Conservation (phyloP, 2,329 filamentous ascomycete genomes). For the Sporothrix pallida region DNA sequence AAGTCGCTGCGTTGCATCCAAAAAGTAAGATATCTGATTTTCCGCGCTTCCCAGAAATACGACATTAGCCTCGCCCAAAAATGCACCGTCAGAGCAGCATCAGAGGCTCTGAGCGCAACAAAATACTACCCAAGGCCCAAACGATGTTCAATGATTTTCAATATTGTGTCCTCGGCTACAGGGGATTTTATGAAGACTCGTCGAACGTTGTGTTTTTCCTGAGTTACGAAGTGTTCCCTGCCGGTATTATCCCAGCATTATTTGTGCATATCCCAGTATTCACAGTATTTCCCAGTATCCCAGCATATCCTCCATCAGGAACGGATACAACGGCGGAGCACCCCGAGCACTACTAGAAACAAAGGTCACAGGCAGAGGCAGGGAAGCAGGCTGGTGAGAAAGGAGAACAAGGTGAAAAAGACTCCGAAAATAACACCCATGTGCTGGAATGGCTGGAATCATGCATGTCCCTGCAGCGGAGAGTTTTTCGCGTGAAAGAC, state of each 20-base stretch:
- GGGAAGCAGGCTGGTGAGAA: too few species aligned
- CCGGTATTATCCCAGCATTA: background rate
- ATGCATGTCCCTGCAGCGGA: background rate
- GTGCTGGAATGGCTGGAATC: slow-evolving; percentile 17
- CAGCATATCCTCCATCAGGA: background rate
- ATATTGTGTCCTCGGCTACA: background rate
- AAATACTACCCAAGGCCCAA: slow-evolving; percentile 7
- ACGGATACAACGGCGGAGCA: slow-evolving; percentile 11
- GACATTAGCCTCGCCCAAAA: slow-evolving; percentile 1
- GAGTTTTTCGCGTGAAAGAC: background rate
- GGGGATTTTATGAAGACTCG: background rate
- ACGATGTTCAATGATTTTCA: background rate
- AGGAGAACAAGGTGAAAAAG: too few species aligned
- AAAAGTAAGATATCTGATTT: background rate
- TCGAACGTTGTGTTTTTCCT: background rate
- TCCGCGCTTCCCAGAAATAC: background rate
- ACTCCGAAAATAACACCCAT: slow-evolving; percentile 15
- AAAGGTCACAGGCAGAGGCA: background rate
- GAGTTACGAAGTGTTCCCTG: too few species aligned
- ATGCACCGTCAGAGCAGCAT: background rate
- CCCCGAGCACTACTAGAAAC: slow-evolving; percentile 5
- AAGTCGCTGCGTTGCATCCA: background rate
- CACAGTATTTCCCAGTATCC: background rate
- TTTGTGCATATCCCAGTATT: background rate
- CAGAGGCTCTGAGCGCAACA: slow-evolving; percentile 2